Evolutionary conservation across 441 rosid species (phyloP), one percentile per base, ranked within the genome.

Genomic region (Bocquillonia castaneifolia): DNA sequence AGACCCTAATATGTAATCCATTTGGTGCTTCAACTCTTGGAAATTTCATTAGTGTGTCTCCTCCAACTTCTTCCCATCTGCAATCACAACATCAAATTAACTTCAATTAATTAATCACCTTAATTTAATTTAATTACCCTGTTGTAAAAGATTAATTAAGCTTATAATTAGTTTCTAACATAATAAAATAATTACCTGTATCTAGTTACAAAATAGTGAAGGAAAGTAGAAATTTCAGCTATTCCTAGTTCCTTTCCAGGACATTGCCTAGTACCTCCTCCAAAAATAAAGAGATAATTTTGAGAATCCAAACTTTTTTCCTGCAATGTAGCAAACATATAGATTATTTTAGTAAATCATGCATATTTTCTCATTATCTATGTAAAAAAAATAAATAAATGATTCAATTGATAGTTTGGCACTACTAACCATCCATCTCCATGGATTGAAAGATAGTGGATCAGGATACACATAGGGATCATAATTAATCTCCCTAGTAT

Each of bases 31-130:
- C 86, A 55, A 90, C 95, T 84, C 98, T 89, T 53, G 98, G 98
- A 68, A 92, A 92, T 68, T 82, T 83, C 86, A 88, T 72, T 54
- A 90, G 17, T 65, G 77, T 77, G n/a, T 86, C 90, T 45, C 89
- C 98, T n/a, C 93, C 96, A 67, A 80, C 76, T 70, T 92, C 98
- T 72, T 87, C 86, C 98, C 98, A 92, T 76, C 96, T 92, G 93
- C 85, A 85, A 26, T 6, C 29, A 47, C 34, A 39, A 32, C 53
- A 67, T 39, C 34, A 23, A 22, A n/a, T n/a, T n/a, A n/a, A n/a
- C n/a, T n/a, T 12, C 1, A 25, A 44, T 1, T n/a, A n/a, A 68
- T 48, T 59, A 68, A 40, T 10, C 15, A 7, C 44, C 10, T 51
- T n/a, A 2, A 32, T n/a, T 2, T 37, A 23, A 60, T 26, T 37